phyloP scores from a whole-genome alignment of 495 filamentous ascomycete genomes.

The Astrocystis sublimbata region DNA sequence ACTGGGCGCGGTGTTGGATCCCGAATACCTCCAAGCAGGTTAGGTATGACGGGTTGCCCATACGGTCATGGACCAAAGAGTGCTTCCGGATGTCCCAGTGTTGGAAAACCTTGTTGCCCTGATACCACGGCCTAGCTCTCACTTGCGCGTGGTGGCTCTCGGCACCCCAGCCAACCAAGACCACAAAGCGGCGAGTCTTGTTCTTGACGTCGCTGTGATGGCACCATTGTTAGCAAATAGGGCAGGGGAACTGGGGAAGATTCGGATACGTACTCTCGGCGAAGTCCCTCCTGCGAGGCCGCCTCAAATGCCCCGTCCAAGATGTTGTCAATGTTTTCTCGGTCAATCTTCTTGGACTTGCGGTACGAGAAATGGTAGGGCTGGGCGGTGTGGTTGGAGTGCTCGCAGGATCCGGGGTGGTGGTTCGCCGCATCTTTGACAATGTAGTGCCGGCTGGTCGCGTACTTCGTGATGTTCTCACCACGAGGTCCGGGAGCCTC shows the following conservation, averaged over 20 bases:
- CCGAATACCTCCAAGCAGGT: slow-evolving; percentile 3
- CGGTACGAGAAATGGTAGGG: slow-evolving; percentile 12
- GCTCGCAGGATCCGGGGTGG: slow-evolving; percentile 3
- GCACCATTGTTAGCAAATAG: neutral
- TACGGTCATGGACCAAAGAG: neutral
- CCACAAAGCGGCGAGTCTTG: neutral
- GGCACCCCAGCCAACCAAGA: slow-evolving; percentile 8
- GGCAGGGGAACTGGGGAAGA: neutral
- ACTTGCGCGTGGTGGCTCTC: slow-evolving; percentile 4
- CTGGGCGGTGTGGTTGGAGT: neutral
- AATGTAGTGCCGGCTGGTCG: slow-evolving; percentile 3
- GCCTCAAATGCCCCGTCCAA: neutral
- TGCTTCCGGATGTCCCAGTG: slow-evolving; percentile 5
- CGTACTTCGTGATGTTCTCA: slow-evolving; percentile 3
- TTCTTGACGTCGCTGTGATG: neutral
- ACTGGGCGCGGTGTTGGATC: slow-evolving; percentile 9
- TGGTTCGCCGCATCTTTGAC: slow-evolving; percentile 7
- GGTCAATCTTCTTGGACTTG: neutral
- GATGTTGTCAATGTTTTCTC: neutral
- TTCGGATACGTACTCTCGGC: neutral
- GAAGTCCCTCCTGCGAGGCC: neutral
- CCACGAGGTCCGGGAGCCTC: slow-evolving; percentile 12
- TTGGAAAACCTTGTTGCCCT: neutral
- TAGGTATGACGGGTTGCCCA: neutral
- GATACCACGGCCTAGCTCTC: slow-evolving; percentile 3